Evolutionary conservation across 1,284 basidiomycete genomes (phyloP), one percentile per base, ranked within the genome.

Genomic region (Ustilago hordei): DNA sequence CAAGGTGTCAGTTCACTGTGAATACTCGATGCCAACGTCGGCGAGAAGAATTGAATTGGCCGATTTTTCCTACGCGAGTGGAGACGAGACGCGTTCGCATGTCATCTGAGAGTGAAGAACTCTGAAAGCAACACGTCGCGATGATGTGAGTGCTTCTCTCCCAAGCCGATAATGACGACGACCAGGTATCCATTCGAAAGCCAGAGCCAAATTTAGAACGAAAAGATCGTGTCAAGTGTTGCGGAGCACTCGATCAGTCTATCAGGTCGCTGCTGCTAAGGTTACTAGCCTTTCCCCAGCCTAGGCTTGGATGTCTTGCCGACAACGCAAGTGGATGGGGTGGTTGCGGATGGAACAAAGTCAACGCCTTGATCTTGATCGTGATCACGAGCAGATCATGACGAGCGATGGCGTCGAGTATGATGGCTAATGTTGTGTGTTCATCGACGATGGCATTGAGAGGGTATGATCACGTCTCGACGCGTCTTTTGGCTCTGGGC

Each of bases 321-420:
- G 35, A 47, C 58, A 34, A 23, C 31, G 31, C 23, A 38, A 34
- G 39, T 15, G 56, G 55, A 13, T 34, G 39, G 15, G 15, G 36
- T 34, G 62, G 71, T 57, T 61, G 23, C 23, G 64, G 61, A 61
- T 62, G 69, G 55, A 59, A 58, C 57, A 54, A 54, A 60, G 52
- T 1, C 8, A 28, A 59, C 59, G 39, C 58, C 34, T 57, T 36
- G 34, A 56, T 15, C 56, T 57, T 36, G 34, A 56, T 15, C 56
- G 9, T 69, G 72, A 75, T 75, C 66, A 67, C 60, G 66, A 75
- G 62, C 64, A 69, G 48, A 60, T 52, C 58, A 50, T 47, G 56
- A 43, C 55, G 55, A 43, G 41, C 54, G 55, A 63, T 75, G 65
- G 65, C 72, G 62, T 60, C 57, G 55, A 63, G 41, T 48, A 53